Percentiles rank a stretch among this genome's conserved stretches.
Evolutionary conservation across 2,329 filamentous ascomycete species (phyloP).

Genomic region (Sporothrix inflata): DNA sequence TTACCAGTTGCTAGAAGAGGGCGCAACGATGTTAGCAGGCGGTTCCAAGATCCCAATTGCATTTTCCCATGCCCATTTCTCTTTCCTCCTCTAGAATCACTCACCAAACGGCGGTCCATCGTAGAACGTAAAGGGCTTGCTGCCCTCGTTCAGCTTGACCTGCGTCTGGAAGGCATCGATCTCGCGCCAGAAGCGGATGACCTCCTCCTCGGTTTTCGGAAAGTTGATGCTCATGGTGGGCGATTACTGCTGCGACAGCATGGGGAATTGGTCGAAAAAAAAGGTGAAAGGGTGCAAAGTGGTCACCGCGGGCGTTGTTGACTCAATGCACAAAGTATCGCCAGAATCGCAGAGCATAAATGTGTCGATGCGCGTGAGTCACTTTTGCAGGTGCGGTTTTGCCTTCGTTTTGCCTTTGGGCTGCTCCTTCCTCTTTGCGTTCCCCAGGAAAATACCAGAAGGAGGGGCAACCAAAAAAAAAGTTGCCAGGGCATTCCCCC

Average conservation of each 20-base stretch:
- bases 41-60: neutral
- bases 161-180: slow-evolving; percentile 82
- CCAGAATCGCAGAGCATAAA: slow-evolving; percentile 3
- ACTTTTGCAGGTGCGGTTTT: slow-evolving; percentile 14
- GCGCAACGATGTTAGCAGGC: slow-evolving; percentile 11
- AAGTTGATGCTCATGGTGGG: slow-evolving; percentile 78
- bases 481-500: slow-evolving; percentile 1
- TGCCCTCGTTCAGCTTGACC: slow-evolving; percentile 79
- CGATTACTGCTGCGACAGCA: neutral
- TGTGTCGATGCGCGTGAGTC: slow-evolving; percentile 26
- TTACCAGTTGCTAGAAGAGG: slow-evolving; percentile 21
- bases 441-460: slow-evolving; percentile 26
- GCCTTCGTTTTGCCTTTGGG: slow-evolving; percentile 15
- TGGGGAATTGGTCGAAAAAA: neutral
- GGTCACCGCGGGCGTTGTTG: slow-evolving; percentile 10
- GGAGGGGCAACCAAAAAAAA: slow-evolving; percentile 25
- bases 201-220: slow-evolving; percentile 83
- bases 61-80: neutral
- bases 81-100: neutral
- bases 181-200: slow-evolving; percentile 85
- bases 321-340: slow-evolving; percentile 1
- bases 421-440: slow-evolving; percentile 16
- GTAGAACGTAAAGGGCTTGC: slow-evolving; percentile 91
- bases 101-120: slow-evolving; percentile 80
- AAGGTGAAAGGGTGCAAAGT: neutral